phyloP scores from a whole-genome alignment of 2,329 filamentous ascomycete genomes.

The Hypoxylon sp. region DNA sequence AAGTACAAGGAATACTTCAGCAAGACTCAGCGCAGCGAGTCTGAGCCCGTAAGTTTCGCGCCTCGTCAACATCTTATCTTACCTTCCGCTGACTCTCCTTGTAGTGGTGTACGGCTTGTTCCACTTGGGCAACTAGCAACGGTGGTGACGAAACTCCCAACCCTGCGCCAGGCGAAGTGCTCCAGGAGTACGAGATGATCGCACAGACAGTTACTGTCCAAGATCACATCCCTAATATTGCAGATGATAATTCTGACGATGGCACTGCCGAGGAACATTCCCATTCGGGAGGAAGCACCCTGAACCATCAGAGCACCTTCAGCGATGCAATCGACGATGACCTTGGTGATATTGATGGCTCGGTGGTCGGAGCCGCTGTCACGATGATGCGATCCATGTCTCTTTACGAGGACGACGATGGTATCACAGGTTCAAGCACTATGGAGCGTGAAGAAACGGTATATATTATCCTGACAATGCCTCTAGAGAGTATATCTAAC shows the following conservation, averaged over 20 bases:
- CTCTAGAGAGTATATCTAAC: constrained; percentile 3
- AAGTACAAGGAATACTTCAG: constrained; percentile 52
- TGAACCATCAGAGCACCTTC: constrained; percentile 1
- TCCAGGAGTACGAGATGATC: constrained; percentile 15
- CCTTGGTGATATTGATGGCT: constrained; percentile 11
- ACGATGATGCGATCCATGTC: background rate
- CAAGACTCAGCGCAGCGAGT: constrained; percentile 51
- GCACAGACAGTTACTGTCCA: constrained; percentile 1
- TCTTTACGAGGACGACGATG: background rate
- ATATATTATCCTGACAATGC: background rate
- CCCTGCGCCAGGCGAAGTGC: constrained; percentile 40
- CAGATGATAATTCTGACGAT: background rate
- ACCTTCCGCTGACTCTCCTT: constrained; percentile 11
- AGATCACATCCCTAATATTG: background rate
- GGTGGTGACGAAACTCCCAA: constrained; percentile 46
- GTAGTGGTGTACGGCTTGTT: constrained; percentile 56
- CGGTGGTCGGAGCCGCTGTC: background rate
- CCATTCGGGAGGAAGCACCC: background rate
- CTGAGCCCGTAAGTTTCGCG: constrained; percentile 48
- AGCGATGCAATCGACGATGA: constrained; percentile 19
- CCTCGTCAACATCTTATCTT: background rate
- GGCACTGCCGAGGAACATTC: background rate
- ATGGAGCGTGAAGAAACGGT: constrained; percentile 2
- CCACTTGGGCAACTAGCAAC: constrained; percentile 49
- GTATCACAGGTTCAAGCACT: background rate